These are phyloP conservation scores for Phoenix dactylifera DNA, from an alignment of 176 grass and related monocot species.

Conservation along the genomic window DNA sequence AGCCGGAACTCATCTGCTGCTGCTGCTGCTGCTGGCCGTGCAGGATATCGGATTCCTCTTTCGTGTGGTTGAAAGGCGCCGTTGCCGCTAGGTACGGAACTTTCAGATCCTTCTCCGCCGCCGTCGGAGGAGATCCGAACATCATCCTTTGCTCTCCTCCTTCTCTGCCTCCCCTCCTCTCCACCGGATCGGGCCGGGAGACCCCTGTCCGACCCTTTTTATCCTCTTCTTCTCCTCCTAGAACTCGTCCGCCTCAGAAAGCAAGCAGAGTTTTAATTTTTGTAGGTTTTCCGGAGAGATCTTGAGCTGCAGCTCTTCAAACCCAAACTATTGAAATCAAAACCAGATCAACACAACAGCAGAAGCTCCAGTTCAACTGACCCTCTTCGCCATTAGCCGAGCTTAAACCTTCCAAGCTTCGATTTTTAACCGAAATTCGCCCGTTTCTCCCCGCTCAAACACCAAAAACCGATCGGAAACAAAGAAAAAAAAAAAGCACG, in stretches of 20 bases:
- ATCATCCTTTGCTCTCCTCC: constrained; percentile 27
- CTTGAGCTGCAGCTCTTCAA: too few relatives aligned
- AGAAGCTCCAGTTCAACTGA: background rate
- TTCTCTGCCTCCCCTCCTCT: background rate
- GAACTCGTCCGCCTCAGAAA: too few relatives aligned
- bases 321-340: background rate
- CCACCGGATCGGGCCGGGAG: too few relatives aligned
- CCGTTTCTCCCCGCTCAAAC: background rate
- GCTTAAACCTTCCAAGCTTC: background rate
- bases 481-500: background rate
- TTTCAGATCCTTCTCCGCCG: constrained; percentile 77
- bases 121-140: constrained; percentile 61
- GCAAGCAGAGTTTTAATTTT: too few relatives aligned
- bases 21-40: constrained; percentile 18
- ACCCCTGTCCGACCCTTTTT: too few relatives aligned
- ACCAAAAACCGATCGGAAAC: background rate
- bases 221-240: too few relatives aligned
- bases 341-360: constrained; percentile 10
- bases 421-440: background rate
- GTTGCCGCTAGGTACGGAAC: constrained; percentile 31
- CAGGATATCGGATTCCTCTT: constrained; percentile 33
- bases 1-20: constrained; percentile 55
- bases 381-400: constrained; percentile 39
- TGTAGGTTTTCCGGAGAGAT: too few relatives aligned
- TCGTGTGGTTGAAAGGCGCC: constrained; percentile 18